Evolutionary conservation across 139 green algal species (phyloP), one percentile per base, ranked within the genome.

Genomic region (Micractinium sp.): DNA sequence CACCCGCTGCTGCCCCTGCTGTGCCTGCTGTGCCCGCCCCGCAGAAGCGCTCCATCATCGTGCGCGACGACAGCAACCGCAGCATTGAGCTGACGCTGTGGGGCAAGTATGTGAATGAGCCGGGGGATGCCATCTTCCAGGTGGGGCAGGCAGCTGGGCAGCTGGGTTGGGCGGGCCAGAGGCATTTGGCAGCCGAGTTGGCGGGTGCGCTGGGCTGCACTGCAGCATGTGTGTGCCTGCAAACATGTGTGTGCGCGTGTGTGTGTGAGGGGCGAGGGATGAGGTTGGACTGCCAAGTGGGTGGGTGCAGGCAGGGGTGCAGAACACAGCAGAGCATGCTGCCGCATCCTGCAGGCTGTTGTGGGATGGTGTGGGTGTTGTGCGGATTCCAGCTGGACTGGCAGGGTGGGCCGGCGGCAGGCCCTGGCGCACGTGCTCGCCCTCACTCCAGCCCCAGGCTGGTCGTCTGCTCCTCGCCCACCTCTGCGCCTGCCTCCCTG

Each of bases 41-140:
- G 63, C 83, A 91, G 81, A 99, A 99, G 93, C 95, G 97, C 39
- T 88, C 86, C 18, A 56, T 99, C 18, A 92, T 90, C 39, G 81
- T 99, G 23, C 89, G 92, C 0, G 98, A 99, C 92, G 88, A 95
- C 87, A 95, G 85, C 71, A 92, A 92, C 23, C 81, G 89, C 38
- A 95, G 91, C 85, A 95, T 99, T 60, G 98, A 99, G 88, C 56
- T 98, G 56, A 99, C 97, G 53, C 90, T 99, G 86, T 99, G 97
- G 97, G 97, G 96, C 77, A 77, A 85, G 31, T 94, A 93, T 67
- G 92, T 91, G 15, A 75, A 88, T 25, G 90, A 94, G 35, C 93
- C 95, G 3, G 98, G 97, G 2, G 89, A 95, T 56, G 18, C 92
- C 69, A 83, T 99, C 18, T 91, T 97, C 87, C 79, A 88, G 90